Evolutionary conservation across 257 asterid species (phyloP), one percentile per base, ranked within the genome.

Genomic region (Solanum peruvianum): DNA sequence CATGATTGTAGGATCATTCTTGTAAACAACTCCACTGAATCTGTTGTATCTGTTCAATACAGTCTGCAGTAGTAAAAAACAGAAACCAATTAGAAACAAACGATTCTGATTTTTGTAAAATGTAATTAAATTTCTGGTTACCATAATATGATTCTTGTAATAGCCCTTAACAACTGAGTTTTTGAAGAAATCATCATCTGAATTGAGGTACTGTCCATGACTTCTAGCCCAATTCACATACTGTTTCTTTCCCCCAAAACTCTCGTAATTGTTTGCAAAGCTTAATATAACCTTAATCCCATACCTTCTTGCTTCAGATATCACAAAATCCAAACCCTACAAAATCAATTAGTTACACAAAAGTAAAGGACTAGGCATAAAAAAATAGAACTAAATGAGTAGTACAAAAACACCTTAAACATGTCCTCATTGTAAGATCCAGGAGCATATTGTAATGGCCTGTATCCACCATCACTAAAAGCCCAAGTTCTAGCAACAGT

Each of bases 1-100:
- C 99, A 97, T 97, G 77, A 97, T 97, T 87, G 98, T 95, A 12
- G 98, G 98, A 75, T 97, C 99, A 92, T 95, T 93, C 93, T 92
- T 95, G 95, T 97, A 97, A 85, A 88, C 52, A 76, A 90, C 86
- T 87, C 98, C 94, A 67, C 83, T 94, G 21, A 89, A 81, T 35
- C 92, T 92, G 89, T 97, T 97, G 77, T 86, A 82, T 87, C 99
- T 93, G 87, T 92, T 94, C 20, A 97, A 88, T 90, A 97, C 92
- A 85, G 89, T 91, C 99, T 97, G 89, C 92, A 90, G 70, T 44
- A 64, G 67, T 86, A 37, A 52, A 58, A 69, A 20, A 33, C 35
- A 33, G 4, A 33, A 41, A 25, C 39, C 86, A 84, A 20, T 9
- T 45, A 58, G 18, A 62, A 62, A 23, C 15, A 23, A 62, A 62